Evolutionary conservation across 169 alveolate species (phyloP).

Genomic region (Miamiensis avidus): DNA sequence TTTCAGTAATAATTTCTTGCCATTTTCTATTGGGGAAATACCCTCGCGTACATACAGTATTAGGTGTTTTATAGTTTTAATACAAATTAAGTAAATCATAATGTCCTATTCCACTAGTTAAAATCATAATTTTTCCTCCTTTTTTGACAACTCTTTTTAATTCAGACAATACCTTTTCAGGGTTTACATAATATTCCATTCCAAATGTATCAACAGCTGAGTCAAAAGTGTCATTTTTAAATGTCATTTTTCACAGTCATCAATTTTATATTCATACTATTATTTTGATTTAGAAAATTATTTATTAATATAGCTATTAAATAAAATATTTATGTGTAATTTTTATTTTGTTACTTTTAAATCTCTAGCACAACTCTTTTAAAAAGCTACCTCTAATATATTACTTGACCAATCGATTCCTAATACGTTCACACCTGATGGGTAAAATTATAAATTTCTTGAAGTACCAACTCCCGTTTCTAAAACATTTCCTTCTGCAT

Average conservation of each 20-base stretch:
- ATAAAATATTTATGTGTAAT: no score
- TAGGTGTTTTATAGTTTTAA: slow-evolving; percentile 28
- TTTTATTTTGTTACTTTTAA: no score
- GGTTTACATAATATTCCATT: slow-evolving; percentile 47
- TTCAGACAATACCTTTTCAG: slow-evolving; percentile 36
- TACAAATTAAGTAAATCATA: slow-evolving; percentile 30
- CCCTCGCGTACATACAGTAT: slow-evolving; percentile 15
- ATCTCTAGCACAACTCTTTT: slow-evolving; percentile 9
- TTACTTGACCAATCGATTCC: slow-evolving; percentile 51
- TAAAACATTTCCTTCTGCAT: slow-evolving; percentile 41
- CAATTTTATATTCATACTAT: slow-evolving; percentile 14
- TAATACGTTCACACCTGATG: slow-evolving; percentile 25
- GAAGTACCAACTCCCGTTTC: slow-evolving; percentile 54
- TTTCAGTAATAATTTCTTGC: slow-evolving; percentile 31
- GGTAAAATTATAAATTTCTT: slow-evolving; percentile 34
- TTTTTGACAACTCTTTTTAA: slow-evolving; percentile 53
- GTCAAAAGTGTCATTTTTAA: slow-evolving; percentile 42
- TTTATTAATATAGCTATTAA: no score
- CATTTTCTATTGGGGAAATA: slow-evolving; percentile 46
- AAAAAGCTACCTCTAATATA: slow-evolving; percentile 35
- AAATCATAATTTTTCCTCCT: slow-evolving; percentile 45
- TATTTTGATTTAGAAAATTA: neutral
- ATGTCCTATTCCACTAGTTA: slow-evolving; percentile 39
- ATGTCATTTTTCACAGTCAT: slow-evolving; percentile 42
- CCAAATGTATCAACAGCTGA: slow-evolving; percentile 53